These are phyloP conservation scores for Alternaria ventricosa DNA, from an alignment of 2,329 filamentous ascomycete genomes.

Conservation along the genomic window DNA sequence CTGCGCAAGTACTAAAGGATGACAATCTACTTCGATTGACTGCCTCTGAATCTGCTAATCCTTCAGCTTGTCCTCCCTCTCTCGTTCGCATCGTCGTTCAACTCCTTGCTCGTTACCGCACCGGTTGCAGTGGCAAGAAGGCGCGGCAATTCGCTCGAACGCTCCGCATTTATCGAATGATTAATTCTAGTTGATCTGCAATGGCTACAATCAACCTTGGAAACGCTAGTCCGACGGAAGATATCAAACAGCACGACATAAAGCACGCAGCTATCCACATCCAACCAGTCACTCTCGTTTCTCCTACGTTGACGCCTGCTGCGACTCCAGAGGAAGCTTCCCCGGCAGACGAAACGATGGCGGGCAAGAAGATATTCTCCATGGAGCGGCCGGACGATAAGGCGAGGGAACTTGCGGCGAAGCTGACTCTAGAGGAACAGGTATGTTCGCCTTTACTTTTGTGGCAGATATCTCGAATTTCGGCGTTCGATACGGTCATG, in stretches of 20 bases:
- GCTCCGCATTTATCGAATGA: conserved; percentile 24
- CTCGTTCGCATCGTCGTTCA: conserved; percentile 3
- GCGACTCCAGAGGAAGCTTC: conserved; percentile 36
- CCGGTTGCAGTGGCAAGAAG: conserved; percentile 30
- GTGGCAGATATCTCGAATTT: conserved; percentile 11
- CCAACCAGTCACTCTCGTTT: conserved; percentile 32
- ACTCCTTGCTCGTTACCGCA: conserved; percentile 8
- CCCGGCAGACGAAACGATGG: conserved; percentile 35
- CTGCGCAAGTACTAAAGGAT: conserved; percentile 46
- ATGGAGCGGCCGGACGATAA: conserved; percentile 41
- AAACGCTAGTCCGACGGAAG: conserved; percentile 35
- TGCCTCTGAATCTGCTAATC: conserved; percentile 19
- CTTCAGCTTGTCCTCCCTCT: conserved; percentile 13
- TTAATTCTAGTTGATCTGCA: conserved; percentile 29
- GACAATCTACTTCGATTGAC: conserved; percentile 39
- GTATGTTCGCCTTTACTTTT: conserved; percentile 32
- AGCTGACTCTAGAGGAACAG: conserved; percentile 49
- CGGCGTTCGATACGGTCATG: neutral
- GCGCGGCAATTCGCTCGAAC: conserved; percentile 36
- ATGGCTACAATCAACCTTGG: conserved; percentile 43
- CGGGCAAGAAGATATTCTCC: conserved; percentile 43
- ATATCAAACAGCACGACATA: conserved; percentile 35
- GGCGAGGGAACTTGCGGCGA: conserved; percentile 44
- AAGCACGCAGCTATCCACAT: conserved; percentile 43
- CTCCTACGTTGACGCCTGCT: conserved; percentile 38